A percentile compares a stretch with the other conserved stretches of the same genome.
Conservation (phyloP, 1,139 yeast species). For the Saccharomyces hybrid region DNA sequence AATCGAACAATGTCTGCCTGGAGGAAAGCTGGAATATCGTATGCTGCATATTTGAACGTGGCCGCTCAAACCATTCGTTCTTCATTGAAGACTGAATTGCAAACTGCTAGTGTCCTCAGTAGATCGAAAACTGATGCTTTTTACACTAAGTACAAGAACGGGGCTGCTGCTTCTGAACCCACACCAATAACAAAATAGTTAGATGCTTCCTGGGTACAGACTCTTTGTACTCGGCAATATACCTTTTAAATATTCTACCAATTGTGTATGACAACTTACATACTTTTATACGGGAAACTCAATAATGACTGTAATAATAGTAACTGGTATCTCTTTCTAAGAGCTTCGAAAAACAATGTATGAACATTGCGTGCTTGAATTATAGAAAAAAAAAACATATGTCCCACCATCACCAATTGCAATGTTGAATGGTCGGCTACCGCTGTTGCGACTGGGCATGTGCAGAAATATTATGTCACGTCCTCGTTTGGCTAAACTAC, state of each 20-base stretch:
- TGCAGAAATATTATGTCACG: neutral
- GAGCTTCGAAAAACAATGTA: neutral
- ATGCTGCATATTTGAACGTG: conserved; percentile 83
- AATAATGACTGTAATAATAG: neutral
- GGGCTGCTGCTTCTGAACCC: conserved; percentile 40
- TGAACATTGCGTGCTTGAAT: neutral
- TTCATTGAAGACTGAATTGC: conserved; percentile 82
- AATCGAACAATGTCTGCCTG: conserved; percentile 51
- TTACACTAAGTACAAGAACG: conserved; percentile 67
- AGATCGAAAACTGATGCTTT: conserved; percentile 74
- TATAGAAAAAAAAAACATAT: neutral
- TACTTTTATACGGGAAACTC: conserved; percentile 2
- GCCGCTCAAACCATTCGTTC: conserved; percentile 86
- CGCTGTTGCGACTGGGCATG: neutral
- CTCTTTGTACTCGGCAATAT: conserved; percentile 1
- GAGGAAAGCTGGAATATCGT: conserved; percentile 82
- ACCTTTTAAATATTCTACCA: neutral
- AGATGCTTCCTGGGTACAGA: conserved; percentile 2
- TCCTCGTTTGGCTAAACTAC: neutral
- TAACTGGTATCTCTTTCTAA: too few species aligned
- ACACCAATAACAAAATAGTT: conserved; percentile 29
- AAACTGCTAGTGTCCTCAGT: conserved; percentile 58
- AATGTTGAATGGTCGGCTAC: neutral
- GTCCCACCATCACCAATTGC: neutral
- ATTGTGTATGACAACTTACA: neutral